Conservation (phyloP, 2,329 filamentous ascomycete species). For the Beauveria medogensis region DNA sequence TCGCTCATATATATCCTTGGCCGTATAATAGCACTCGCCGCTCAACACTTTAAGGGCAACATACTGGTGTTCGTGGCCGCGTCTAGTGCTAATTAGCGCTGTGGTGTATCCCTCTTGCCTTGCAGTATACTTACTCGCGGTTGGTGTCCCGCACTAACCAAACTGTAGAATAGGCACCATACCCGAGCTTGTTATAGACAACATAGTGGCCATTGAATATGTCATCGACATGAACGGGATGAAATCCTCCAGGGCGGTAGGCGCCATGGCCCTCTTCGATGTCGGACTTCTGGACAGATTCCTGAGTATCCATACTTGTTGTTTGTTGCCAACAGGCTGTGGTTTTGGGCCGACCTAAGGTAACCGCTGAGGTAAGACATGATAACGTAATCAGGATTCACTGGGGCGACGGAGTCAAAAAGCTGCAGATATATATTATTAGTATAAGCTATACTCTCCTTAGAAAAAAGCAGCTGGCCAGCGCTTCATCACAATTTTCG, state of each 20-base stretch:
- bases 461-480: not conserved
- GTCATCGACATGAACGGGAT: not conserved
- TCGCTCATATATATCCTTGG: slow-evolving; percentile 14
- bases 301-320: not conserved
- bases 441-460: not conserved
- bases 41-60: slow-evolving; percentile 22
- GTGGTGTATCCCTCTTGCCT: not conserved
- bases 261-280: not conserved
- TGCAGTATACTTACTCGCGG: not conserved
- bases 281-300: not conserved
- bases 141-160: slow-evolving; percentile 16
- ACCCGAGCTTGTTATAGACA: slow-evolving; percentile 17
- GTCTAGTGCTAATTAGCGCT: not conserved
- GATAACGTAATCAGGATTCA: not conserved
- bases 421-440: too few species aligned
- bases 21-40: slow-evolving; percentile 12
- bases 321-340: not conserved
- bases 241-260: not conserved
- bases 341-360: not conserved
- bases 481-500: not conserved
- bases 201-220: slow-evolving; percentile 10
- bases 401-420: too few species aligned
- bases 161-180: slow-evolving; percentile 17
- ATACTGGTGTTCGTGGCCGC: slow-evolving; percentile 9
- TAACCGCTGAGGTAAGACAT: not conserved